phyloP scores from a whole-genome alignment of 2,329 filamentous ascomycete species.

The Botrytis porri region DNA sequence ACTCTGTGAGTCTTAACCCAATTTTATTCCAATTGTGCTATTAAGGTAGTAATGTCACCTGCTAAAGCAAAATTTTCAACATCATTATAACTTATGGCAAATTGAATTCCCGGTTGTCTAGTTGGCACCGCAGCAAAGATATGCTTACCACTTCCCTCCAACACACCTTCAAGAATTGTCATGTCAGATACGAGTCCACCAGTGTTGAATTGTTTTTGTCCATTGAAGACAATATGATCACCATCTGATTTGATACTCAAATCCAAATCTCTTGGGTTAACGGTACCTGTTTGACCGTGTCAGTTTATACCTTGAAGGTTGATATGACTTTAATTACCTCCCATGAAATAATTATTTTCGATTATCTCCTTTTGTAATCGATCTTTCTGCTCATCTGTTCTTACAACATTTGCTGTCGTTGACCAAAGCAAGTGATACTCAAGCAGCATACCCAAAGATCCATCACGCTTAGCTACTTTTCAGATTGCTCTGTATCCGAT shows the following conservation, averaged over 20 bases:
- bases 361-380: slow-evolving; percentile 55
- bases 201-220: slow-evolving; percentile 65
- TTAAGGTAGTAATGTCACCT: background rate
- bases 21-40: slow-evolving; percentile 63
- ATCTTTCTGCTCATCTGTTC: slow-evolving; percentile 57
- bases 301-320: background rate
- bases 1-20: slow-evolving; percentile 61
- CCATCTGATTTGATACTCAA: slow-evolving; percentile 54
- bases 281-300: slow-evolving; percentile 43
- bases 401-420: slow-evolving; percentile 58
- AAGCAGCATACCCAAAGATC: slow-evolving; percentile 63
- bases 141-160: slow-evolving; percentile 56
- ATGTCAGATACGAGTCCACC: slow-evolving; percentile 65
- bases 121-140: slow-evolving; percentile 62
- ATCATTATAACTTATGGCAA: slow-evolving; percentile 37
- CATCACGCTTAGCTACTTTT: slow-evolving; percentile 62
- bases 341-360: slow-evolving; percentile 63
- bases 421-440: slow-evolving; percentile 66
- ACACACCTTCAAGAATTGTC: slow-evolving; percentile 61
- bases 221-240: slow-evolving; percentile 56
- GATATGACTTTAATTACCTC: slow-evolving; percentile 41
- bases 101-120: slow-evolving; percentile 54
- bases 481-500: slow-evolving; percentile 58
- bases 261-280: slow-evolving; percentile 63
- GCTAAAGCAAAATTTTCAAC: background rate